Conservation (phyloP, 2,329 filamentous ascomycete genomes). For the Fusarium torulosum region DNA sequence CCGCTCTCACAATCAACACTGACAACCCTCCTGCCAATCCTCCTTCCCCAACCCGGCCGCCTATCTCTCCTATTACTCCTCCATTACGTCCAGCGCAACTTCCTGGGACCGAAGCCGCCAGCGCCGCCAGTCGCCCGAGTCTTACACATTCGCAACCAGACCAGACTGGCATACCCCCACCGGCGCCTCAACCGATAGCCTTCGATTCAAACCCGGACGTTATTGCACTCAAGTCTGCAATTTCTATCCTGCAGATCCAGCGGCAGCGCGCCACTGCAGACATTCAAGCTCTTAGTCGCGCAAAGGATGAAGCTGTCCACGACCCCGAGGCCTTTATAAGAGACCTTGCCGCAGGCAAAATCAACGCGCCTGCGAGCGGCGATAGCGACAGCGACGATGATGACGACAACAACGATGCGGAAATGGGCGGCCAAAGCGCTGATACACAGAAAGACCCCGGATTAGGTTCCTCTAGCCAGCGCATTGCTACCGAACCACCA, state of each 20-base stretch:
- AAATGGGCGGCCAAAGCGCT: conserved; percentile 46
- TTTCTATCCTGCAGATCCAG: conserved; percentile 89
- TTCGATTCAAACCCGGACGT: conserved; percentile 83
- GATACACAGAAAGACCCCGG: conserved; percentile 49
- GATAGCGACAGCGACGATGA: conserved; percentile 49
- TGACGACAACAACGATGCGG: conserved; percentile 48
- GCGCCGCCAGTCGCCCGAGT: conserved; percentile 50
- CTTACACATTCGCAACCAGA: conserved; percentile 62
- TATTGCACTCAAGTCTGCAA: conserved; percentile 85
- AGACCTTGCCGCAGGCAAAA: conserved; percentile 74
- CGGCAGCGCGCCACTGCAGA: conserved; percentile 81
- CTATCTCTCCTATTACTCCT: conserved; percentile 68
- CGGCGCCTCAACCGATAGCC: conserved; percentile 65
- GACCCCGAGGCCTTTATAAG: conserved; percentile 79
- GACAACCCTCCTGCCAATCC: conserved; percentile 51
- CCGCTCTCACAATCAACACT: conserved; percentile 51
- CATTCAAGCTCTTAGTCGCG: conserved; percentile 75
- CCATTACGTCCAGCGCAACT: conserved; percentile 57
- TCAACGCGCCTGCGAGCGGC: conserved; percentile 56
- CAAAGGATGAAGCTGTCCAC: conserved; percentile 77
- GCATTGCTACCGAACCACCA: conserved; percentile 43
- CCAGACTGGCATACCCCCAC: conserved; percentile 59
- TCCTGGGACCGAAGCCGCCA: conserved; percentile 35
- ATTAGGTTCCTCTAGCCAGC: conserved; percentile 42
- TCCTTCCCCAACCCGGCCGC: conserved; percentile 62